These are phyloP conservation scores for Geotrichum carabidarum DNA, from an alignment of 1,139 yeast genomes.

Conservation along the genomic window DNA sequence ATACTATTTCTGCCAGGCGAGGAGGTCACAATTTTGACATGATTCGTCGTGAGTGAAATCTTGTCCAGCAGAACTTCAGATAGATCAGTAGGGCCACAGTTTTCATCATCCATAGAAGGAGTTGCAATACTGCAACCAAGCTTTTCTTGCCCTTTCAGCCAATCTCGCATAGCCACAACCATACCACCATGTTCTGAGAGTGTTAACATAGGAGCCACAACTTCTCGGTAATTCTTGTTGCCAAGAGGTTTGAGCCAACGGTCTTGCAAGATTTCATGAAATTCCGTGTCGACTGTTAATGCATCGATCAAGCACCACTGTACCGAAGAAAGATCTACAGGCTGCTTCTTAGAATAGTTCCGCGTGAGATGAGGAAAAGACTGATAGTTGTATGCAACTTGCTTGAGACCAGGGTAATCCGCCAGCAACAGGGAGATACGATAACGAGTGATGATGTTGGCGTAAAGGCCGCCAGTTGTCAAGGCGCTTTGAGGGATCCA, in stretches of 20 bases:
- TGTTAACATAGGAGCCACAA: conserved; percentile 85
- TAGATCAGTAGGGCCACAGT: conserved; percentile 44
- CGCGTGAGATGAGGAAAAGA: conserved; percentile 83
- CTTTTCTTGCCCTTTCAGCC: conserved; percentile 61
- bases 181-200: conserved; percentile 94
- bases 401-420: conserved; percentile 85
- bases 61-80: conserved; percentile 77
- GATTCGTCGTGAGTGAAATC: conserved; percentile 71
- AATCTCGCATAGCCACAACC: conserved; percentile 86
- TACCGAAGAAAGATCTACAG: conserved; percentile 73
- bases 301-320: conserved; percentile 90
- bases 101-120: conserved; percentile 34
- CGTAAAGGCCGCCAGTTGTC: conserved; percentile 82
- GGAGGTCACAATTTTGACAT: conserved; percentile 63
- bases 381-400: conserved; percentile 90
- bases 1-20: conserved; percentile 42
- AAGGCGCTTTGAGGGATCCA: conserved; percentile 76
- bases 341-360: conserved; percentile 67
- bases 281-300: conserved; percentile 89
- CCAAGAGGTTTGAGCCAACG: conserved; percentile 91
- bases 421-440: conserved; percentile 71
- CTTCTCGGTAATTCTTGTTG: conserved; percentile 67
- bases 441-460: conserved; percentile 66
- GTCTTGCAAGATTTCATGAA: conserved; percentile 82
- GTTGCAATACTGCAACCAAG: conserved; percentile 42